Evolutionary conservation across 169 alveolate species (phyloP).

Genomic region (Cryptosporidium parvum): DNA sequence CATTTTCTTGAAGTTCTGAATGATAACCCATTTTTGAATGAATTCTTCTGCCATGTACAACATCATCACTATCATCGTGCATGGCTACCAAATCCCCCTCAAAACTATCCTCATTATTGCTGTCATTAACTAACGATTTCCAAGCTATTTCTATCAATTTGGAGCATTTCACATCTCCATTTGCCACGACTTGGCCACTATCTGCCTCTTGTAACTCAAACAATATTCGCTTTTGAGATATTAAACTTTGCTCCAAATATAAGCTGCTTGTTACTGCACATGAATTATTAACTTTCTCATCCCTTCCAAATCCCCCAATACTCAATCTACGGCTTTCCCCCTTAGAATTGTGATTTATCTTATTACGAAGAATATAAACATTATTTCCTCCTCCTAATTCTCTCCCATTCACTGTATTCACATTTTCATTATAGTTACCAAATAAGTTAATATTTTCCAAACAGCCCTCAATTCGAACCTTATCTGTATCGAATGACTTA

Average conservation of each 20-base stretch:
- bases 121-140: conserved; percentile 16
- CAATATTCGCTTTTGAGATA: conserved; percentile 47
- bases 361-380: conserved; percentile 44
- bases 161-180: conserved; percentile 48
- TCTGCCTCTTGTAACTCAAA: conserved; percentile 68
- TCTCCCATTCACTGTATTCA: background rate
- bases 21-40: background rate
- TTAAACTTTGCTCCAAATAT: conserved; percentile 50
- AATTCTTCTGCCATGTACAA: background rate
- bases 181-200: conserved; percentile 60
- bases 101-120: background rate
- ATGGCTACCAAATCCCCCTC: background rate
- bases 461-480: conserved; percentile 54
- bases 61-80: background rate
- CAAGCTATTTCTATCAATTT: conserved; percentile 46
- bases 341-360: background rate
- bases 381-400: background rate
- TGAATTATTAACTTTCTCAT: background rate
- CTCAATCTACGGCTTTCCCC: background rate
- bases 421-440: background rate
- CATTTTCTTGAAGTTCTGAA: background rate
- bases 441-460: conserved; percentile 20
- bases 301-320: background rate
- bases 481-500: conserved; percentile 57
- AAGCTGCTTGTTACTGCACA: conserved; percentile 1